Evolutionary conservation across 208 protist species (phyloP), one percentile per base, ranked within the genome.

Genomic region (Jaenimonas drosophilae): DNA sequence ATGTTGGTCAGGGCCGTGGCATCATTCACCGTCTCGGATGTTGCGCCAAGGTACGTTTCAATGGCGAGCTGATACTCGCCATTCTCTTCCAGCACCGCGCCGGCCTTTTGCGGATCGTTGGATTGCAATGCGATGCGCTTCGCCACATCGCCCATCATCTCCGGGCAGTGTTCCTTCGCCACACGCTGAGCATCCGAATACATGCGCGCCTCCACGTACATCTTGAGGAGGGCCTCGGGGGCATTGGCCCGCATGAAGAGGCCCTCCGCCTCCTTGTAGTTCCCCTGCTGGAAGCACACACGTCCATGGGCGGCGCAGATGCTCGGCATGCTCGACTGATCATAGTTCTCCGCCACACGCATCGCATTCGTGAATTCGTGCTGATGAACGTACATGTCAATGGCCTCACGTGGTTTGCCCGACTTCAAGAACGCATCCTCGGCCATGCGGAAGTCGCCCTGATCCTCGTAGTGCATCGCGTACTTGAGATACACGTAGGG

Each of bases 381-480:
- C 59, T 94, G 88, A 56, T 98, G 94, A 4, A 96, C 61, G 68
- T 98, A 97, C 95, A 98, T 98, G 57, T 96, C 88, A 40, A 98
- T 94, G 43, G 91, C 91, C 76, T 98, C 91, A 20, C 87, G 90
- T 24, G 96, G 96, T 70, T 97, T 97, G 44, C 88, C 85, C 12
- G 96, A 96, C 49, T 91, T 92, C 42, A 99, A 54, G 63, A 98
- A 99, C 40, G 96, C 91, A 34, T 90, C 90, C 72, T 98, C 96
- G 23, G 97, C 97, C 73, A 91, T 87, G 42, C 81, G 87, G 65
- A 95, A 96, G 52, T 95, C 81, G 29, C 84, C 86, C 55, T 96
- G 91, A 71, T 98, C 95, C 65, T 98, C 96, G 52, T 98, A 91
- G 64, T 83, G 76, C 85, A 98, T 96, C 5, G 97, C 97, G 64